phyloP scores from a whole-genome alignment of 2,329 filamentous ascomycete species.

The Exserohilum rostratum region DNA sequence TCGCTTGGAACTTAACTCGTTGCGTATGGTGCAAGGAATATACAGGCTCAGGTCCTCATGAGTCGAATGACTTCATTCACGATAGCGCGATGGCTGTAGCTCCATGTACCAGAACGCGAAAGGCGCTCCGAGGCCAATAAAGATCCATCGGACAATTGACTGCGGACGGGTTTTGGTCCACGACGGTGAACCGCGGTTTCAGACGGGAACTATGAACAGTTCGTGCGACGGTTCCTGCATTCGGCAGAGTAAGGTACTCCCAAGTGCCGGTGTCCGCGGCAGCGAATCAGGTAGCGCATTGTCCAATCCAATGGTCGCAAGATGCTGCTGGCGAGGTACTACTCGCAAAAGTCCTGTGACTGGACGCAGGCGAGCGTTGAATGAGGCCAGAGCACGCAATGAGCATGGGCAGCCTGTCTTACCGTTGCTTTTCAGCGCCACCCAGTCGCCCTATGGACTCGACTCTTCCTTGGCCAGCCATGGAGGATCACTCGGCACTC shows the following conservation, averaged over 20 bases:
- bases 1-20: no score
- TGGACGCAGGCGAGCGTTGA: no score
- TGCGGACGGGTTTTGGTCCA: neutral
- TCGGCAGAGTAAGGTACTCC: neutral
- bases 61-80: neutral
- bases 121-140: neutral
- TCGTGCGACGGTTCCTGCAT: conserved; percentile 6
- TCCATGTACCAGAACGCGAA: neutral
- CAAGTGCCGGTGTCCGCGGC: conserved; percentile 9
- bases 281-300: conserved; percentile 4
- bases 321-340: neutral
- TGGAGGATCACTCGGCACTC: neutral
- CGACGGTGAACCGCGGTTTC: conserved; percentile 4
- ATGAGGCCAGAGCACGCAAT: neutral
- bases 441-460: neutral
- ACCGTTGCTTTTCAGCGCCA: neutral
- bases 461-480: neutral
- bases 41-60: neutral
- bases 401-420: neutral
- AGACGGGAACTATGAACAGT: neutral
- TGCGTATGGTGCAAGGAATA: neutral
- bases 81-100: neutral
- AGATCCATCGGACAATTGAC: neutral
- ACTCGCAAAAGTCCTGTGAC: no score
- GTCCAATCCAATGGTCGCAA: neutral